Conservation (phyloP, 73 alveolate genomes). For the Tetrahymena malaccensis region DNA sequence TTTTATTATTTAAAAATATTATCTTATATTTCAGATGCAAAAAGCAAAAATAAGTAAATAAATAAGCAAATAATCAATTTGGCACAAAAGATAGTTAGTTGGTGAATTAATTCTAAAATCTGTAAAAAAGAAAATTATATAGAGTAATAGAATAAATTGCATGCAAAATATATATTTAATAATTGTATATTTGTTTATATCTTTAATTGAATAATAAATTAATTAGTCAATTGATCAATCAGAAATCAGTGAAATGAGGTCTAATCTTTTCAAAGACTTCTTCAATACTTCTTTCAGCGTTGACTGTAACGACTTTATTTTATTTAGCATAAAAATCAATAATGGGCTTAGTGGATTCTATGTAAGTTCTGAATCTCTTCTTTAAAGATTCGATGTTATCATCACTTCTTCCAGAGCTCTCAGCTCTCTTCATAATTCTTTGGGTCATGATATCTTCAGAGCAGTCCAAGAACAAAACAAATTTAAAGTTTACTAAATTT, state of each 20-base stretch:
- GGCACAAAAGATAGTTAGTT: no score
- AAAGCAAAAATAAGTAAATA: no score
- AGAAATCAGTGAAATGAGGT: not conserved
- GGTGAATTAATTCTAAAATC: not conserved
- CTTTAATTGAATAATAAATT: not conserved
- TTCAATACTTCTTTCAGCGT: slow-evolving; percentile 74
- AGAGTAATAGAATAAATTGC: not conserved
- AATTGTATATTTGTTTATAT: not conserved
- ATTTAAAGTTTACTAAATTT: slow-evolving; percentile 47
- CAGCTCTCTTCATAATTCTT: slow-evolving; percentile 85
- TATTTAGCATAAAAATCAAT: slow-evolving; percentile 60
- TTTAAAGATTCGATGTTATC: slow-evolving; percentile 94
- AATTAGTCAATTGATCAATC: not conserved
- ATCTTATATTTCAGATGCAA: no score
- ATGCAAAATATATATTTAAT: no score
- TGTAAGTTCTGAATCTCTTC: slow-evolving; percentile 90
- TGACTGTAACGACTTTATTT: slow-evolving; percentile 66
- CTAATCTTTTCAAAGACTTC: slow-evolving; percentile 51
- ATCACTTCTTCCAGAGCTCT: slow-evolving; percentile 93
- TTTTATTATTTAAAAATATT: no score
- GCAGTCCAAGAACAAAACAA: slow-evolving; percentile 78
- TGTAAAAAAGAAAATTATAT: no score
- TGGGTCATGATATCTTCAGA: slow-evolving; percentile 83
- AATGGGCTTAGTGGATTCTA: slow-evolving; percentile 84
- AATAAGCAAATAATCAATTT: not conserved